A percentile compares a stretch with the other conserved stretches of the same genome.
These are phyloP conservation scores for Botryotinia globosa DNA, from an alignment of 2,329 filamentous ascomycete species.

Conservation along the genomic window DNA sequence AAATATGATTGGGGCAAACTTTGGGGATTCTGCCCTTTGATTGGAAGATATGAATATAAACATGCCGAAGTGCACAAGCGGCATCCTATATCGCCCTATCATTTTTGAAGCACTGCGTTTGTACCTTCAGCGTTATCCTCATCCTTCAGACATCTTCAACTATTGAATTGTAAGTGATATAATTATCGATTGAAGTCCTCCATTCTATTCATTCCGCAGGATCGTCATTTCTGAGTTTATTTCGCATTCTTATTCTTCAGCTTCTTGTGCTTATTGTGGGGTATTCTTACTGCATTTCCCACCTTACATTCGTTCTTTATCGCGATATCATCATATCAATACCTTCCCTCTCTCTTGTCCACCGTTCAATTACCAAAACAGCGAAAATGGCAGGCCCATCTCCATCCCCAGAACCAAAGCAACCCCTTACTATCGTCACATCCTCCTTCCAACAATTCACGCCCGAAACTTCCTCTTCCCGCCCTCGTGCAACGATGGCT, in stretches of 20 bases:
- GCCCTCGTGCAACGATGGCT: slow-evolving; percentile 41
- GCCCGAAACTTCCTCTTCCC: slow-evolving; percentile 15
- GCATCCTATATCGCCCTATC: not conserved
- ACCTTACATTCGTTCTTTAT: not conserved
- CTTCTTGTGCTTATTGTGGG: slow-evolving; percentile 8
- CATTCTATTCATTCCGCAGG: not conserved
- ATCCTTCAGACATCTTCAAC: not conserved
- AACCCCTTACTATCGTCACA: not conserved
- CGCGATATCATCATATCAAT: not conserved
- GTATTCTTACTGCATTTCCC: not conserved
- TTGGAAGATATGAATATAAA: slow-evolving; percentile 3
- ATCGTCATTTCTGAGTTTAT: not conserved
- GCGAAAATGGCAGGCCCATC: slow-evolving; percentile 16
- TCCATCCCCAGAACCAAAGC: slow-evolving; percentile 12
- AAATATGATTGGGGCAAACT: not conserved
- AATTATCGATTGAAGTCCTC: not conserved
- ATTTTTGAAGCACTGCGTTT: not conserved
- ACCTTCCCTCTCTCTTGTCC: not conserved
- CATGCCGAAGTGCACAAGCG: not conserved
- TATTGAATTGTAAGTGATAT: slow-evolving; percentile 7
- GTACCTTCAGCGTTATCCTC: slow-evolving; percentile 3
- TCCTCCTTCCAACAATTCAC: slow-evolving; percentile 14
- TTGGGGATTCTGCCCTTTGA: not conserved
- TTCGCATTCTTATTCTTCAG: slow-evolving; percentile 2
- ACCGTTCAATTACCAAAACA: not conserved